Base-by-base conservation (phyloP, 2,329 filamentous ascomycete species). In the Dactylellina parvicollis region DNA sequence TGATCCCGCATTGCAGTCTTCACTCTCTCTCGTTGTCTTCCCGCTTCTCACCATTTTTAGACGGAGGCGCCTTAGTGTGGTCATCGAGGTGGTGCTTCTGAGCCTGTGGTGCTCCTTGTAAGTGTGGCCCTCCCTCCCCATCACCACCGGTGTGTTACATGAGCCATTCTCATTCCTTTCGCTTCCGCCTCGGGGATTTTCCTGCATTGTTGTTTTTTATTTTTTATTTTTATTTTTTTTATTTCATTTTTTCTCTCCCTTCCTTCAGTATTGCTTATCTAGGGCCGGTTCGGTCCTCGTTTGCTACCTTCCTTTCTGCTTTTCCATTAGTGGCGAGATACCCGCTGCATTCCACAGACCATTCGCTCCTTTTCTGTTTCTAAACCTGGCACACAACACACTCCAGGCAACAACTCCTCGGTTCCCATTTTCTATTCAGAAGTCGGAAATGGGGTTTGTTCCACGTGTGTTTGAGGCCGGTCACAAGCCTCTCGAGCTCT, bases 51-150 rank as follows among this genome's bases (percentile, higher is more conserved):
- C 57, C 57, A 59, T 59, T 9, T 56, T 69, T 47, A 42, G 64
- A 67, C 61, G 64, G 36, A 62, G 70, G 54, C 61, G 70, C 46
- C 40, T 69, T 18, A 69, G 70, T 44, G 62, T 74, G 42, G 62
- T 50, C 40, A 59, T 74, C 40, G 70, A 74, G n/a, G 70, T 69
- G 10, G 52, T 74, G 22, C 62, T 74, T 10, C 42, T 74, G 16
- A 46, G 47, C 16, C 70, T 74, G 3, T 74, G 70, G 70, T 74
- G 62, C 28, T 74, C 70, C 49, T 74, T 74, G 70, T 74, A 64
- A 74, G 70, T 74, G 16, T 12, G 12, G 20, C 8, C 30, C 34
- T 20, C 12, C 3, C 34, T 28, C 50, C n/a, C n/a, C n/a, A n/a
- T n/a, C n/a, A n/a, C n/a, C n/a, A n/a, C n/a, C n/a, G n/a, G n/a